These are phyloP conservation scores for Prunus salicina DNA, from an alignment of 306 rosid species.

Conservation along the genomic window DNA sequence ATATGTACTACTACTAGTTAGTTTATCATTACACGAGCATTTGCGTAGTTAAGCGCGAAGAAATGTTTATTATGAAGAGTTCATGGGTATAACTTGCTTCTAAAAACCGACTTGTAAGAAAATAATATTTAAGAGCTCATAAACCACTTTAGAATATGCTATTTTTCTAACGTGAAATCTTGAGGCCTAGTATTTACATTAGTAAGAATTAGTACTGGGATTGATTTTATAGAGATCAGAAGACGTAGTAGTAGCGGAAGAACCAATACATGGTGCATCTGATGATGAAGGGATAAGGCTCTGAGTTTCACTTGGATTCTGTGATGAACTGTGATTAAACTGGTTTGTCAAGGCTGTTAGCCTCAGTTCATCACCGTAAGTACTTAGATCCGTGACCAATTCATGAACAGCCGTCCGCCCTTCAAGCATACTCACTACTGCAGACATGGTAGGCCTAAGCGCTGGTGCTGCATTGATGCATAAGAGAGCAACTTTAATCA, in stretches of 20 bases:
- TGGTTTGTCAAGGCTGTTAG: constrained; percentile 4
- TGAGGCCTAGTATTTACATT: too few relatives aligned
- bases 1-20: too few relatives aligned
- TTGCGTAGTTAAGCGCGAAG: too few relatives aligned
- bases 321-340: not conserved
- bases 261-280: not conserved
- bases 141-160: too few relatives aligned
- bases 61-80: too few relatives aligned
- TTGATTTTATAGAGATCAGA: not conserved
- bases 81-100: too few relatives aligned
- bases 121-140: too few relatives aligned
- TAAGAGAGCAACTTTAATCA: constrained; percentile 10
- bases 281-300: not conserved
- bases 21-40: too few relatives aligned
- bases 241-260: not conserved
- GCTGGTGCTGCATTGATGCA: constrained; percentile 19
- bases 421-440: constrained; percentile 19
- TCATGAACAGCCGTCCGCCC: not conserved
- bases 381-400: not conserved
- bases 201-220: not conserved
- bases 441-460: constrained; percentile 16
- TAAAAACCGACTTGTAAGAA: too few relatives aligned
- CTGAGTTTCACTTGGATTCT: not conserved
- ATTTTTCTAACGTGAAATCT: too few relatives aligned
- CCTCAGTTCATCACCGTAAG: constrained; percentile 1